Evolutionary conservation across 2,329 filamentous ascomycete species (phyloP), one percentile per base, ranked within the genome.

Genomic region (Colletotrichum incanum): DNA sequence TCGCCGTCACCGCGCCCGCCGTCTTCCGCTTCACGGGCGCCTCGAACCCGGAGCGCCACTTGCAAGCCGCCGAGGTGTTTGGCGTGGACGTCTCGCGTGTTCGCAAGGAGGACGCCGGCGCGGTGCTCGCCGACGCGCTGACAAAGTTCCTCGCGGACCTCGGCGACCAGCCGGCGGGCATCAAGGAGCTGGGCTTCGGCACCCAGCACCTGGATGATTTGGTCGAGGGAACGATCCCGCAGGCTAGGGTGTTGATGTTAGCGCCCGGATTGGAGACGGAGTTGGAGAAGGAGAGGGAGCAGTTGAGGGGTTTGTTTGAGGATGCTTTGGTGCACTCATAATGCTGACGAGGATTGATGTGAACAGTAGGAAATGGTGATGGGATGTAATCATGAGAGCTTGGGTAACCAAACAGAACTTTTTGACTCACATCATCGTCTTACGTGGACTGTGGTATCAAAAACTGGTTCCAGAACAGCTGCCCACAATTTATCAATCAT

Each of bases 211-310:
- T 99, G 23, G 94, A 97, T 74, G 90, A 86, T 12, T 84, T 99
- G 74, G 95, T 99, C 1, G 96, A 98, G 82, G 97, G 96, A 1
- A 99, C 96, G 0, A 92, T 99, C 73, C 96, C 96, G 6, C 96
- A 99, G 85, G 91, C 91, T 67, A 87, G 96, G 75, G 97, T 99
- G 67, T 81, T 99, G 78, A 96, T 95, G 92, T 84, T 99, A 74
- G 96, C 96, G 39, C 97, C 96, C 0, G 95, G 90, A 34, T 82
- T 99, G 77, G 90, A 89, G 49, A 89, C 88, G 75, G 93, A 95
- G 78, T 81, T 94, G 58, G 86, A 92, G 77, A 85, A 87, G 59
- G 93, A 96, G 82, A 91, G 88, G 80, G 92, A 94, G 67, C 92
- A 95, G 82, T 81, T 96, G 77, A 87, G 90, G 74, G 81, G 79